Percentiles rank a stretch among this genome's conserved stretches.
Conservation (phyloP, 1,284 basidiomycete species). For the Meripilus lineatus region DNA sequence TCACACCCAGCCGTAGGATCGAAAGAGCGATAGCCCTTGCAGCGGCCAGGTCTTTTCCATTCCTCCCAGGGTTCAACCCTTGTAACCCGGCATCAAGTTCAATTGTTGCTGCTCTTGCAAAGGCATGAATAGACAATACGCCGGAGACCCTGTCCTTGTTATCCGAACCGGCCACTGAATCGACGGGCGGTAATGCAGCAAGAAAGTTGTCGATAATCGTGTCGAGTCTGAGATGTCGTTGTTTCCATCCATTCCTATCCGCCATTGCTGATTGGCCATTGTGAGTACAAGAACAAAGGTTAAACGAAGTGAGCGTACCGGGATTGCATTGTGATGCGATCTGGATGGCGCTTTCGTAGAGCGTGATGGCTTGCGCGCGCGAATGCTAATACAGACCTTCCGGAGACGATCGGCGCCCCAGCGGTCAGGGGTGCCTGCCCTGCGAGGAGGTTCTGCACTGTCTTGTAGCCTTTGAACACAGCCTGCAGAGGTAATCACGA, state of each 20-base stretch:
- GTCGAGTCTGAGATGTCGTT: not conserved
- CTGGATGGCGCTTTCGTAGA: not conserved
- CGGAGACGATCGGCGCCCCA: too few relatives aligned
- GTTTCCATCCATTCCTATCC: not conserved
- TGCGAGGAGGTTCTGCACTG: too few relatives aligned
- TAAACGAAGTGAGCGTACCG: too few relatives aligned
- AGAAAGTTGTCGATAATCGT: not conserved
- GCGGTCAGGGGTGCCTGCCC: too few relatives aligned
- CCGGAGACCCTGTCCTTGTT: not conserved
- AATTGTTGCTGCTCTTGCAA: not conserved
- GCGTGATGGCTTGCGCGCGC: not conserved
- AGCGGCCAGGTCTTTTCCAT: not conserved
- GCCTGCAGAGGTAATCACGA: too few relatives aligned
- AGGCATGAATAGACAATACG: not conserved
- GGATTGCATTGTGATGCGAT: not conserved
- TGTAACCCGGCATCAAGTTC: not conserved
- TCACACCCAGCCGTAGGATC: not conserved
- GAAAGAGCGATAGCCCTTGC: not conserved
- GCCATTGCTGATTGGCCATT: not conserved
- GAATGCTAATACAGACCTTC: too few relatives aligned
- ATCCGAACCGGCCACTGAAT: not conserved
- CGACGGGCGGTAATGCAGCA: not conserved
- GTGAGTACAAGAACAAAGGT: too few relatives aligned
- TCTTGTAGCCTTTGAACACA: too few relatives aligned
- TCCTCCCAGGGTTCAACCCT: not conserved